phyloP scores from a whole-genome alignment of 148 eudicot species.

The Vaccinium vitisidaea region DNA sequence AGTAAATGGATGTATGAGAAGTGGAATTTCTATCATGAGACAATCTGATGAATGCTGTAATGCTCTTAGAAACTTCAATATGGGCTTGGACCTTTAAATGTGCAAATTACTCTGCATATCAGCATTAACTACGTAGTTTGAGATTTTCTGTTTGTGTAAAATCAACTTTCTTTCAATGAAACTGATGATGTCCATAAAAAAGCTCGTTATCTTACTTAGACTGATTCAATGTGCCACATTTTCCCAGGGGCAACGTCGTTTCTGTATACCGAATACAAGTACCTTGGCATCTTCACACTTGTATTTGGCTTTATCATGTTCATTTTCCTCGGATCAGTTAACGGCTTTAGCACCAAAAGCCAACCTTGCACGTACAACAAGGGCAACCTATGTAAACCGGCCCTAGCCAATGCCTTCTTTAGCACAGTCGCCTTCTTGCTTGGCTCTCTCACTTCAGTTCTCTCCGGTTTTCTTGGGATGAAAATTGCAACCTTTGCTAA shows the following conservation, averaged over 20 bases:
- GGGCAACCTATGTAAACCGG: constrained; percentile 18
- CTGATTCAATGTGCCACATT: neutral
- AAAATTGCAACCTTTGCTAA: constrained; percentile 22
- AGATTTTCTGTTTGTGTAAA: neutral
- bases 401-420: constrained; percentile 23
- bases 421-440: constrained; percentile 22
- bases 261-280: constrained; percentile 19
- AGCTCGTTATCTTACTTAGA: neutral
- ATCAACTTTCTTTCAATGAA: neutral
- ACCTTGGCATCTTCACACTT: constrained; percentile 17
- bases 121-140: neutral
- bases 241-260: constrained; percentile 24
- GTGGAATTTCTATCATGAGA: neutral
- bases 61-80: neutral
- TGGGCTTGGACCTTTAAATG: neutral
- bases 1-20: neutral
- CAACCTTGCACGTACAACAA: constrained; percentile 15
- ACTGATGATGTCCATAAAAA: neutral
- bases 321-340: constrained; percentile 20
- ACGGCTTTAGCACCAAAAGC: constrained; percentile 19
- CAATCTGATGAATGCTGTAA: neutral
- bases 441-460: constrained; percentile 20
- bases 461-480: constrained; percentile 21
- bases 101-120: neutral
- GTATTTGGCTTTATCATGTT: constrained; percentile 16